These are phyloP conservation scores for Kregervanrija fluxuum DNA, from an alignment of 805 yeast genomes.

Conservation along the genomic window DNA sequence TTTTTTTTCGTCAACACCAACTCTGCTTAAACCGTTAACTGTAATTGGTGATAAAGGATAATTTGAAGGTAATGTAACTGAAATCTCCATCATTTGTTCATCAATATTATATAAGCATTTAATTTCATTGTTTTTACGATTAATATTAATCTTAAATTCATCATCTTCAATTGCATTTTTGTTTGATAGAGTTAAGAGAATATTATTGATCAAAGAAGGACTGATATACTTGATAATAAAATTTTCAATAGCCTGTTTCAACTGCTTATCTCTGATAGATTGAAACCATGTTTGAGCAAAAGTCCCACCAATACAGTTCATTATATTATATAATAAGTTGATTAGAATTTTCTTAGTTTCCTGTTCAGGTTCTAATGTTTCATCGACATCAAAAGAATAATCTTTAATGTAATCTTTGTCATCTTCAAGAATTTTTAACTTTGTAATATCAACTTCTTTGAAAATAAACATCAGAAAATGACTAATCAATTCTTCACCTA, in stretches of 20 bases:
- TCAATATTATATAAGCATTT: constrained; percentile 71
- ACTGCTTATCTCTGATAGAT: constrained; percentile 58
- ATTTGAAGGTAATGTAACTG: constrained; percentile 60
- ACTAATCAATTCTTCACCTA: constrained; percentile 44
- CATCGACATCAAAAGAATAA: constrained; percentile 12
- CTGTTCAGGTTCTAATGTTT: constrained; percentile 9
- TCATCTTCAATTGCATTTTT: constrained; percentile 28
- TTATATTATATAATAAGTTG: constrained; percentile 44
- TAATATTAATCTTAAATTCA: constrained; percentile 53
- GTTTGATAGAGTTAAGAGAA: constrained; percentile 34
- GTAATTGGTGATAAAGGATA: constrained; percentile 74
- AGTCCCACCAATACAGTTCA: constrained; percentile 53
- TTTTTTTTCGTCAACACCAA: constrained; percentile 85
- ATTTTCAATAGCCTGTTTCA: constrained; percentile 52
- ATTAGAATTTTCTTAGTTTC: constrained; percentile 37
- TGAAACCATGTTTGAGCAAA: constrained; percentile 62
- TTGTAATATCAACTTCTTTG: constrained; percentile 39
- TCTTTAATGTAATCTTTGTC: constrained; percentile 23
- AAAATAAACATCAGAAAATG: constrained; percentile 48
- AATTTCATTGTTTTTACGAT: constrained; percentile 56
- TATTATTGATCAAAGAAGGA: constrained; percentile 52
- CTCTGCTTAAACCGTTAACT: constrained; percentile 69
- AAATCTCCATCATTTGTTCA: constrained; percentile 79
- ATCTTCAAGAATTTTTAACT: constrained; percentile 13
- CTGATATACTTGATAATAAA: constrained; percentile 59